Conservation (phyloP, 805 yeast species). For the Saccharomycopsis sp. region DNA sequence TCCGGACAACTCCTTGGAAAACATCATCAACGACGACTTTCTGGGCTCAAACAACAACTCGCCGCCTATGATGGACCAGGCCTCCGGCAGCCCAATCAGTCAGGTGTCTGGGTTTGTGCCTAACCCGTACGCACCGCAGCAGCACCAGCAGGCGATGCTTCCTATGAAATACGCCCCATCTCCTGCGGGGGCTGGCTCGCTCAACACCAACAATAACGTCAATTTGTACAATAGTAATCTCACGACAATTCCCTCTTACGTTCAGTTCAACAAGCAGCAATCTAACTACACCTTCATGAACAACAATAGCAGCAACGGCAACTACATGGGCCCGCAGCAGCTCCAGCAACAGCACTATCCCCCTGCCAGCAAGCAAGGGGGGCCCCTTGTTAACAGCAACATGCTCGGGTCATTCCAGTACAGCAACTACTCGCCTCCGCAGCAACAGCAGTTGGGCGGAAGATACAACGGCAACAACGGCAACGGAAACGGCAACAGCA, state of each 20-base stretch:
- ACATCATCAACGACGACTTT: neutral
- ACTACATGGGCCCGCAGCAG: neutral
- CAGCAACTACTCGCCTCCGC: neutral
- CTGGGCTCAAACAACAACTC: neutral
- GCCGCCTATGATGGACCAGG: neutral
- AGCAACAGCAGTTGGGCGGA: neutral
- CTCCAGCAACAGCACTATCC: neutral
- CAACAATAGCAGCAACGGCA: constrained; percentile 5
- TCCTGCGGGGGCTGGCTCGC: neutral
- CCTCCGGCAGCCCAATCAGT: neutral
- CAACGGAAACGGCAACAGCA: constrained; percentile 1
- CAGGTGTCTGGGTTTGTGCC: neutral
- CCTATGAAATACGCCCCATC: neutral
- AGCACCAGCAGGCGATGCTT: neutral
- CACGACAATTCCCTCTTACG: neutral
- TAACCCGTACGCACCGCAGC: neutral
- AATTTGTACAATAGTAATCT: neutral
- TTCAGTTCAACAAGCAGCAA: neutral
- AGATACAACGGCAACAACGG: neutral
- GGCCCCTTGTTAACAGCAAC: neutral
- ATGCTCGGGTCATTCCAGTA: neutral
- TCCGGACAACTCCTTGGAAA: constrained; percentile 1
- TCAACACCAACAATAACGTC: neutral
- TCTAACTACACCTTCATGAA: neutral
- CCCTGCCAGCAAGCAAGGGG: neutral